Base-by-base conservation (phyloP, 2,329 filamentous ascomycete genomes). In the Pseudogymnoascus sp. region DNA sequence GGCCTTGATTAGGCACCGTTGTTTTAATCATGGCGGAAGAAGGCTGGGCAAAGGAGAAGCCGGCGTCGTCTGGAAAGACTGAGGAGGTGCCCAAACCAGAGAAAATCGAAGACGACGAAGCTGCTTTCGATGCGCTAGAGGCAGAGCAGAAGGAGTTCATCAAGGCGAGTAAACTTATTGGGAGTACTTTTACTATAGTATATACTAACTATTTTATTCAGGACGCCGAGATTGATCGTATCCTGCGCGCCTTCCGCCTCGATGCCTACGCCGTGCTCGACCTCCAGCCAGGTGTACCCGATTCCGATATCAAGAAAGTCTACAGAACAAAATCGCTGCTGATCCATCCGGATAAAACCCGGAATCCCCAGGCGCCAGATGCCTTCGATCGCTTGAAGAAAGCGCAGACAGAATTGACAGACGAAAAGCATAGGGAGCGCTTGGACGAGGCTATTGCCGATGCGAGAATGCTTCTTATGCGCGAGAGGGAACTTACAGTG, bases 251-350 rank as follows among this genome's bases (percentile, higher is more conserved):
- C 57, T 99, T 99, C 75, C 86, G 88, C 69, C 85, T 89, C 68
- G 86, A 90, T 75, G 84, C 87, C 81, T 84, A 99, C 74, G 90
- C 93, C 58, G 91, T 99, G 57, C 87, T 99, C 50, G 94, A 95
- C 74, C 88, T 99, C 50, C 92, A 96, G 74, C 94, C 94, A 3
- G 94, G 94, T 72, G 91, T 97, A 18, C 86, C 94, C 61, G 93
- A 97, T 69, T 92, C 90, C 63, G 94, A 97, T 77, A 97, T 99
- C 80, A 97, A 97, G 77, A 80, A 87, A 68, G 84, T 85, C 67
- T 99, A 97, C 78, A 92, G 94, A 79, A 92, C 91, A 70, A 97
- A 97, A 76, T 99, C 94, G n/a, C 87, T 99, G 62, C 86, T 99
- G 57, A 97, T 99, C 78, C 94, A 99, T 79, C 94, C 94, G 6